phyloP scores from a whole-genome alignment of 768 basidiomycete genomes.

The Phanerochaete sordida region DNA sequence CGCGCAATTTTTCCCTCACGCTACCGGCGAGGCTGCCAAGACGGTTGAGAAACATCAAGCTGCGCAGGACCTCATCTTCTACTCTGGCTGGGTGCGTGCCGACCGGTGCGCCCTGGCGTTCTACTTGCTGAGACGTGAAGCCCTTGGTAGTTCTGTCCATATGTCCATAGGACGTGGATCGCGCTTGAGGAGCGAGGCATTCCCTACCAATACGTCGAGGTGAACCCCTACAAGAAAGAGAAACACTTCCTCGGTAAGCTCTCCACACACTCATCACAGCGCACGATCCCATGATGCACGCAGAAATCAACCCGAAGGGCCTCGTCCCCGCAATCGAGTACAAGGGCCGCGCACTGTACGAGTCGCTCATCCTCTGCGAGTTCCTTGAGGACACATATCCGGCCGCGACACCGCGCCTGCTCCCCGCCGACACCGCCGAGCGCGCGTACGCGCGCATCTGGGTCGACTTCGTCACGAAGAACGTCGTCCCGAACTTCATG shows the following conservation, averaged over 20 bases:
- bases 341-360: conserved; percentile 52
- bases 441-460: conserved; percentile 53
- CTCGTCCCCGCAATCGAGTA: conserved; percentile 61
- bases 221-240: conserved; percentile 71
- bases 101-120: not conserved
- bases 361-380: conserved; percentile 61
- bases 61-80: conserved; percentile 54
- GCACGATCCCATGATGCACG: no score
- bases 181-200: conserved; percentile 62
- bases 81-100: conserved; percentile 51
- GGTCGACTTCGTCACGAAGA: conserved; percentile 54
- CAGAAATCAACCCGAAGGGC: conserved; percentile 64
- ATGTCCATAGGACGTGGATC: conserved; percentile 62
- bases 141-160: conserved; percentile 47
- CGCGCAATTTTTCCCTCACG: conserved; percentile 41
- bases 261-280: no score
- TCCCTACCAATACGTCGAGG: conserved; percentile 64
- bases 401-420: conserved; percentile 38
- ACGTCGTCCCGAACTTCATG: conserved; percentile 48
- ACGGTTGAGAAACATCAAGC: conserved; percentile 50
- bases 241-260: conserved; percentile 48
- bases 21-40: conserved; percentile 51
- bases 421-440: conserved; percentile 48
- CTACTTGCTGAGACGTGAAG: not conserved
- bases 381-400: conserved; percentile 64